Evolutionary conservation across 805 yeast species (phyloP).

Genomic region (Candida verbasci): DNA sequence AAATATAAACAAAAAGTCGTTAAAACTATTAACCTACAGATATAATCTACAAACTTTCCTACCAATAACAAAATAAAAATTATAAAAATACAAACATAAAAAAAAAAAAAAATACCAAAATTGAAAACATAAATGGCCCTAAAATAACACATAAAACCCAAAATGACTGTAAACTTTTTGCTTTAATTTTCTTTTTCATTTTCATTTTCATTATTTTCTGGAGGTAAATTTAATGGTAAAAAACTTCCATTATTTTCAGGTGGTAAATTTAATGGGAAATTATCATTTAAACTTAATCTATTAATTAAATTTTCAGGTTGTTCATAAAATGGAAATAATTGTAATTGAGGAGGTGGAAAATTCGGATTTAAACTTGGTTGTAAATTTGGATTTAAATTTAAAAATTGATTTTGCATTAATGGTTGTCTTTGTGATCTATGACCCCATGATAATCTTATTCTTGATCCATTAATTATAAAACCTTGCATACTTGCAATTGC

Average conservation of each 20-base stretch:
- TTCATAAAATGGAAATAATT: neutral
- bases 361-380: neutral
- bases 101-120: too few relatives aligned
- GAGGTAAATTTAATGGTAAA: neutral
- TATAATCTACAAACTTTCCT: too few relatives aligned
- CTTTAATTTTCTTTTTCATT: neutral
- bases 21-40: too few relatives aligned
- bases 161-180: neutral
- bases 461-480: slow-evolving; percentile 76
- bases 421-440: neutral
- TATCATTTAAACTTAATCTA: neutral
- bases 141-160: neutral
- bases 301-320: neutral
- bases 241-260: too few relatives aligned
- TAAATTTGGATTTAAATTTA: neutral
- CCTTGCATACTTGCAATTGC: slow-evolving; percentile 90
- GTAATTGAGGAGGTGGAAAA: neutral
- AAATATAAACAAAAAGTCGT: too few relatives aligned
- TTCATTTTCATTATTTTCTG: neutral
- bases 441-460: slow-evolving; percentile 88
- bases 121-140: too few relatives aligned
- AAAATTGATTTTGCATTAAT: neutral
- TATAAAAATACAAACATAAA: too few relatives aligned
- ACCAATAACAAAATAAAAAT: too few relatives aligned
- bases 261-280: too few relatives aligned